These are phyloP conservation scores for Gloeostereum incarnatum DNA, from an alignment of 768 basidiomycete genomes.

Conservation along the genomic window DNA sequence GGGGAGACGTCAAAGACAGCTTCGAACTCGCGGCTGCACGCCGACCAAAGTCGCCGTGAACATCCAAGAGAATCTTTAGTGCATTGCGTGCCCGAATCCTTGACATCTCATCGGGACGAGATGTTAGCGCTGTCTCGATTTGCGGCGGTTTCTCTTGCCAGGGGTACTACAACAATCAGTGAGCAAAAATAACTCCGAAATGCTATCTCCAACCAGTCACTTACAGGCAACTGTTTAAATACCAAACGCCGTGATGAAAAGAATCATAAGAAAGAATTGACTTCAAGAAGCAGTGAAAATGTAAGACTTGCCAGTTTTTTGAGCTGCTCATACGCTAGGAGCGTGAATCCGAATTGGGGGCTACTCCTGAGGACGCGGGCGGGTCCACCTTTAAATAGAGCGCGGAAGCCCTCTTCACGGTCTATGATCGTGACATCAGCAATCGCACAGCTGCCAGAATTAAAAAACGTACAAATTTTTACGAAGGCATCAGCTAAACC, in stretches of 20 bases:
- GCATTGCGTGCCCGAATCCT: constrained; percentile 91
- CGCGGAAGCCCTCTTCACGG: constrained; percentile 81
- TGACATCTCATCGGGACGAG: constrained; percentile 74
- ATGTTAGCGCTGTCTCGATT: constrained; percentile 62
- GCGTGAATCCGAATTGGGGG: constrained; percentile 90
- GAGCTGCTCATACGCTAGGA: constrained; percentile 72
- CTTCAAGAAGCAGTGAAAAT: neutral
- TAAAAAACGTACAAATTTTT: constrained; percentile 66
- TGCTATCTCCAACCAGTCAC: constrained; percentile 18
- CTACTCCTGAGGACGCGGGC: constrained; percentile 85
- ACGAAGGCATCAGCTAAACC: constrained; percentile 83
- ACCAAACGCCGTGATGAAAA: neutral
- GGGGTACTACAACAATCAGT: constrained; percentile 55
- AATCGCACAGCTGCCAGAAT: neutral
- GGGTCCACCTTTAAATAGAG: constrained; percentile 87
- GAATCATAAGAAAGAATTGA: neutral
- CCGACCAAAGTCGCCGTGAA: constrained; percentile 82
- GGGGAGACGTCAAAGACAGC: constrained; percentile 29
- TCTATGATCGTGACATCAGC: constrained; percentile 31
- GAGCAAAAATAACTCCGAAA: constrained; percentile 5
- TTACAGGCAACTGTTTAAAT: constrained; percentile 32
- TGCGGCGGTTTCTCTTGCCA: constrained; percentile 62
- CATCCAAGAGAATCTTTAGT: constrained; percentile 83
- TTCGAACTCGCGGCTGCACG: constrained; percentile 37
- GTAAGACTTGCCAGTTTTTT: constrained; percentile 45